Evolutionary conservation across 1,284 basidiomycete species (phyloP), one percentile per base, ranked within the genome.

Genomic region (Ustilago bromivora): DNA sequence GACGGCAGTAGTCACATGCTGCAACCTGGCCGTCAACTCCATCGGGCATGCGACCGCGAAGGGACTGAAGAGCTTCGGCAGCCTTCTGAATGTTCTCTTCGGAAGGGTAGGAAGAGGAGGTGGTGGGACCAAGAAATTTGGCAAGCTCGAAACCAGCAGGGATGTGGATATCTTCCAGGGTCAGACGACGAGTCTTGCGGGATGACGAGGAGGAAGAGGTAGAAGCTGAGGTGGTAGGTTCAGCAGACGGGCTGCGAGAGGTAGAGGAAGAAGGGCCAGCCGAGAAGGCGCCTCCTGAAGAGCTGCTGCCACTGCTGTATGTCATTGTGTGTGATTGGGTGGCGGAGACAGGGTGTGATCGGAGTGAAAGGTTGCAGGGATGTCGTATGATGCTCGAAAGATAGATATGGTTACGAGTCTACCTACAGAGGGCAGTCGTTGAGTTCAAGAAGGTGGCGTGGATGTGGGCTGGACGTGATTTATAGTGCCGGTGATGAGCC

Each of bases 1-100:
- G 62, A 13, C 75, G 59, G 40, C 75, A 77, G 54, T 77, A 77
- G 46, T 77, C 75, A 34, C 75, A 77, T 4, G 75, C 75, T 4
- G 75, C 75, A 2, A 77, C 75, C 34, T 73, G 75, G n/a, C 75
- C 75, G 11, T 77, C 75, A 3, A 70, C 69, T n/a, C 70, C 75
- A 55, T 70, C 69, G 23, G 75, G 70, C 75, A 77, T 72, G 23
- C 70, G 69, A 15, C 75, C 70, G 34, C 75, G 75, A 4, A 77
- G 66, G 9, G 75, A 77, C 41, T 77, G 59, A 5, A 77, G 35
- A 0, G 73, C 75, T 17, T 77, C 65, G 57, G 70, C 70, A 1
- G 70, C 75, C 43, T 66, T 72, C 11, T 70, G 70, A 43, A 77
- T 77, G 66, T 62, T 77, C 36, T 77, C 75, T 46, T 77, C 75